A percentile compares a stretch with the other conserved stretches of the same genome.
Conservation (phyloP, 1,284 basidiomycete genomes). For the Austroboletus novae-zelandiae region DNA sequence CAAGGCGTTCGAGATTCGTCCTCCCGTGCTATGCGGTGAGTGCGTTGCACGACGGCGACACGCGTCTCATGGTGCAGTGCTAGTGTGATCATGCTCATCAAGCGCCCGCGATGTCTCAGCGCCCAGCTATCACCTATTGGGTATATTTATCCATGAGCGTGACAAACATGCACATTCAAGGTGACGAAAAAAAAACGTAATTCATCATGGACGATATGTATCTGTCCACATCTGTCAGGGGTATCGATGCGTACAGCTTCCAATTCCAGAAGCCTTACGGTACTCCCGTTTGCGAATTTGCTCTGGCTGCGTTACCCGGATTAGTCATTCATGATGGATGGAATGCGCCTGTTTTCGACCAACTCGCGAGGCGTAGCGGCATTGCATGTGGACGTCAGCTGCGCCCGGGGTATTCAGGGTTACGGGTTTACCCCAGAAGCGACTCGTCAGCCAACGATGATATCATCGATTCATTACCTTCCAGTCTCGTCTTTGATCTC, state of each 20-base stretch:
- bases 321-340: neutral
- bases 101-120: constrained; percentile 11
- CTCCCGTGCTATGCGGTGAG: constrained; percentile 2
- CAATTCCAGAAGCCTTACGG: constrained; percentile 2
- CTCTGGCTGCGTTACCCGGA: neutral
- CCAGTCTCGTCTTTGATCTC: neutral
- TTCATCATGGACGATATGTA: constrained; percentile 6
- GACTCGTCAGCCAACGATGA: constrained; percentile 5
- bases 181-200: constrained; percentile 1
- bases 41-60: neutral
- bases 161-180: neutral
- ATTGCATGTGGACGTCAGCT: neutral
- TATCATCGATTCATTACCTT: constrained; percentile 8
- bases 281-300: constrained; percentile 2
- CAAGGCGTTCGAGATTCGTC: neutral
- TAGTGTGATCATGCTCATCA: neutral
- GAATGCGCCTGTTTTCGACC: neutral
- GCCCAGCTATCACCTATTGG: constrained; percentile 3
- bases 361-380: neutral
- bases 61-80: no score
- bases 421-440: constrained; percentile 6
- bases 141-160: constrained; percentile 6
- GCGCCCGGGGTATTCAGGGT: constrained; percentile 12
- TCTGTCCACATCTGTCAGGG: constrained; percentile 11
- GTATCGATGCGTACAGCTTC: neutral